Base-by-base conservation (phyloP, 2,329 filamentous ascomycete species). In the Ceratocystis ficicola region DNA sequence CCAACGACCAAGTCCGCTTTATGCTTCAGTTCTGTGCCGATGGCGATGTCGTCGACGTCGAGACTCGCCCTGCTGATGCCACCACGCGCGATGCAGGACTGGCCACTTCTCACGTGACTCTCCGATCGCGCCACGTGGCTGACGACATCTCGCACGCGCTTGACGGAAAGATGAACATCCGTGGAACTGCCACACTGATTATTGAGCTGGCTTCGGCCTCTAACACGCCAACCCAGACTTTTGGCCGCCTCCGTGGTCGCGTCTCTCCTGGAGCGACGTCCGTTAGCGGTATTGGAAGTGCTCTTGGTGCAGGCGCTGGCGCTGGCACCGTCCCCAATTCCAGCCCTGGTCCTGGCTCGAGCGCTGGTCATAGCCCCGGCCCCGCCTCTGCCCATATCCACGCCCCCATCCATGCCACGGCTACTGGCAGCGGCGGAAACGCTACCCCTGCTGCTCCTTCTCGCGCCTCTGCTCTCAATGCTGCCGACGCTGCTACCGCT, bases 111-210 rank as follows among this genome's bases (percentile, higher is more conserved):
- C 52, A 48, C 15, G 63, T 67, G 10, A 67, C 57, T 15, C 36
- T 67, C n/a, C 59, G 60, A 15, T 67, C 66, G 10, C 66, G 66
- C n/a, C 57, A 60, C 22, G 63, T 59, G 20, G 66, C 66, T 30
- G 66, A 67, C 10, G 46, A 65, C 10, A 30, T 67, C n/a, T 32
- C 62, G 32, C 63, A 63, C 52, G 65, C 63, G 32, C 66, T 67
- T n/a, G 64, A 67, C 28, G 62, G 62, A 41, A 67, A 67, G 50
- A 65, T 67, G 63, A 67, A 67, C 59, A 67, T 63, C 59, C 46
- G 57, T 10, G 66, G 57, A 25, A 65, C 66, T 41, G 46, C 66
- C 20, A 60, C 44, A 5, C 48, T 67, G 63, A 30, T 65, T 48
- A 63, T 67, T 7, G 66, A 67, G 36, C 17, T 65, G 32, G 46